Base-by-base conservation (phyloP, 495 filamentous ascomycete species). In the Penicillium ochrochloron region DNA sequence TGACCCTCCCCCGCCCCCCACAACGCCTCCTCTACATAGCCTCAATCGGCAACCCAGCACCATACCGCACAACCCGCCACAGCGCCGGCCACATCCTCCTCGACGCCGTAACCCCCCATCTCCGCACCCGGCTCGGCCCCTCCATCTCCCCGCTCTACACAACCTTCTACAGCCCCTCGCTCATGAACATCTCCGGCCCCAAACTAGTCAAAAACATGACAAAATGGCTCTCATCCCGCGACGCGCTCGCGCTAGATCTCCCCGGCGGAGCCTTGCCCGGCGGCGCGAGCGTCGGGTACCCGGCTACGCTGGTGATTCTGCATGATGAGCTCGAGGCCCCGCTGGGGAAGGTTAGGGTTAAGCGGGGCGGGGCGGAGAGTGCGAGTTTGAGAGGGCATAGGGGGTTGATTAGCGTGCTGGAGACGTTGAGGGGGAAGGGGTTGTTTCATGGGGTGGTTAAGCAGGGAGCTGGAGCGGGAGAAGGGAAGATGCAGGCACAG, bases 281-380 rank as follows among this genome's bases (percentile, higher is more conserved):
- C 9, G 19, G 1, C 27, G 50, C 58, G 29, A 33, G 37, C 7
- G 10, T 21, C 1, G 59, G 58, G 1, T 57, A 57, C 19, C 66
- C 71, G 0, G 63, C 81, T 27, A 80, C 80, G 0, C 76, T 97
- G 17, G 85, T 96, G 3, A 76, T 97, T 2, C 77, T 97, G 31
- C 92, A 97, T 76, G 93, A 97, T 69, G 93, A 96, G 70, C 75
- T 97, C 10, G 92, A 97, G 71, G 81, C 82, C 50, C 76, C 81
- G 27, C 66, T 92, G 12, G 92, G 92, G 1, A 84, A 82, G 41
- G 79, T 96, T 6, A 89, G 80, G 44, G 76, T 90, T 42, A 86
- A 75, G 66, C 80, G 72, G 52, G 85, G 82, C 2, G 85, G 85
- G 25, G 70, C 78, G 6, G 75, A 81, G 55, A 67, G 48, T 78